Conservation (phyloP, 148 eudicot genomes). For the Chenopodium berlandieri region DNA sequence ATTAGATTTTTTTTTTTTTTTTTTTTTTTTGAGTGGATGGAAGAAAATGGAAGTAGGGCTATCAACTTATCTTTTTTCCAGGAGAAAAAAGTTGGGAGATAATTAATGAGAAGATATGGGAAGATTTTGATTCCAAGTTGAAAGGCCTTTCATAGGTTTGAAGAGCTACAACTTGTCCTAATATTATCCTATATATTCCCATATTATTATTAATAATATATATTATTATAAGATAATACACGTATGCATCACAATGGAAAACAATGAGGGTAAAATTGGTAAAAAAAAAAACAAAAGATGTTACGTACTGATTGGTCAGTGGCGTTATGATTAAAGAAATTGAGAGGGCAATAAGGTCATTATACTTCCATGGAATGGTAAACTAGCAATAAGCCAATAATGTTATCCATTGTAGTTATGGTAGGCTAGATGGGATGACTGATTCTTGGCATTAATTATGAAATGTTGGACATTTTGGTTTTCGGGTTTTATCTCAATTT, state of each 20-base stretch:
- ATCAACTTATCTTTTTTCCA: constrained; percentile 16
- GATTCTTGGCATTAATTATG: neutral
- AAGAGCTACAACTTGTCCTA: neutral
- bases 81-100: constrained; percentile 16
- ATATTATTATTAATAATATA: too few species aligned
- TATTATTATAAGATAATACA: constrained; percentile 4
- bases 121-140: constrained; percentile 7
- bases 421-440: neutral
- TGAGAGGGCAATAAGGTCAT: neutral
- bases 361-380: neutral
- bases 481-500: too few species aligned
- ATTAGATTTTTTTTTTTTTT: neutral
- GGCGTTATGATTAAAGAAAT: neutral
- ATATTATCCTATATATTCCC: too few species aligned
- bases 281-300: neutral
- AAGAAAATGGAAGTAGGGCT: constrained; percentile 8
- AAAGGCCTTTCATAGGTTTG: constrained; percentile 9
- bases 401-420: neutral
- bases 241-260: constrained; percentile 1
- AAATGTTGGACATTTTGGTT: too few species aligned
- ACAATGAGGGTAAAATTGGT: neutral
- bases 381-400: neutral
- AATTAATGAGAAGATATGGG: neutral
- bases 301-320: neutral
- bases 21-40: constrained; percentile 19